Base-by-base conservation (phyloP, 2,329 filamentous ascomycete species). In the Byssoonygena ceratinophila region DNA sequence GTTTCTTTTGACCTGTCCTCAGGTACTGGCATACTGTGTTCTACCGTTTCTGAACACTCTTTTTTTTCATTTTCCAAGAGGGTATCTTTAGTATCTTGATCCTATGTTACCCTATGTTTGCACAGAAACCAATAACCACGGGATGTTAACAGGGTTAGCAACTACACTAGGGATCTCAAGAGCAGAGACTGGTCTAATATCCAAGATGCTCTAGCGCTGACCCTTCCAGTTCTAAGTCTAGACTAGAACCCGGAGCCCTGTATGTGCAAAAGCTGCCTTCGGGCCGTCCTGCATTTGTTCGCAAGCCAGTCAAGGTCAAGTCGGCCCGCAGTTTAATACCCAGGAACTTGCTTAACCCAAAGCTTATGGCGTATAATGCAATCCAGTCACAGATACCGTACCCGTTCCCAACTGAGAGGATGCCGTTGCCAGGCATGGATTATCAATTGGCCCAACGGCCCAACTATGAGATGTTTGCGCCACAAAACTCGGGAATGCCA, bases 201-300 rank as follows among this genome's bases (percentile, higher is more conserved):
- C 40, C 12, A 27, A 43, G 8, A 2, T 20, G 41, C 39, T 51
- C 31, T 25, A 51, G 41, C 12, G 41, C 4, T 29, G 25, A 22
- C 22, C 25, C 31, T 31, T 9, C 12, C n/a, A 18, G 25, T 22
- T 18, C 31, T 20, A 41, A 41, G 11, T 23, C 43, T 47, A 16
- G 22, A 14, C 44, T 57, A 25, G 55, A 56, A 29, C 49, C 51
- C 12, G 57, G 57, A 14, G 31, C 22, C 11, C 36, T 54, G 1
- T 59, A 56, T 45, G 41, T 57, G 22, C 48, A 52, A 45, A 56
- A 34, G 23, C 46, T 56, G 27, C 55, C 55, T 11, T 56, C 55
- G 6, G 57, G 57, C 18, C 55, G 50, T 39, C 32, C 47, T 6
- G 57, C 52, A 27, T 59, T 59, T 27, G 55, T 57, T 23, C 57